Evolutionary conservation across 805 yeast species (phyloP).

Genomic region (Metschnikowia aberdeeniae): DNA sequence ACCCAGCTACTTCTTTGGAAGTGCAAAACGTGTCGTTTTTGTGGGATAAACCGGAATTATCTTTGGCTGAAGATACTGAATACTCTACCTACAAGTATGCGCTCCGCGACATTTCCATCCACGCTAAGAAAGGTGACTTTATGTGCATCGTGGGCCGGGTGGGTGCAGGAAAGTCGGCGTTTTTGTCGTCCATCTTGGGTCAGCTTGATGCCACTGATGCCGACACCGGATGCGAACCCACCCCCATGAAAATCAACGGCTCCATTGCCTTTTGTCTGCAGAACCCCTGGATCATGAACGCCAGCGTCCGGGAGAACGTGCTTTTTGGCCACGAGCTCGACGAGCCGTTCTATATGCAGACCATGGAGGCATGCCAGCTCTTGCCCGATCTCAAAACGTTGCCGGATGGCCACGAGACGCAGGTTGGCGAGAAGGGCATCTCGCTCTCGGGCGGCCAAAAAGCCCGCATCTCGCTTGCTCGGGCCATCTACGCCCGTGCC

Average conservation of each 20-base stretch:
- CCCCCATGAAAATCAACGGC: constrained; percentile 25
- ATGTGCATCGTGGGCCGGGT: constrained; percentile 17
- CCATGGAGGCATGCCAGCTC: constrained; percentile 37
- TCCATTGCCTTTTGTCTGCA: constrained; percentile 39
- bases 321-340: constrained; percentile 34
- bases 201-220: constrained; percentile 16
- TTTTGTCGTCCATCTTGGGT: constrained; percentile 14
- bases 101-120: constrained; percentile 8
- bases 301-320: constrained; percentile 38
- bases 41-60: constrained; percentile 9
- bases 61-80: constrained; percentile 8
- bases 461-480: constrained; percentile 38
- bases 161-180: constrained; percentile 16
- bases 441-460: constrained; percentile 43
- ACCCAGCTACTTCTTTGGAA: constrained; percentile 1
- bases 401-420: constrained; percentile 40
- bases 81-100: constrained; percentile 25
- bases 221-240: constrained; percentile 4
- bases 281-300: constrained; percentile 40
- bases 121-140: constrained; percentile 12
- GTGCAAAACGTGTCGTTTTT: constrained; percentile 13
- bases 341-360: constrained; percentile 26
- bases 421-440: constrained; percentile 43
- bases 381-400: constrained; percentile 30
- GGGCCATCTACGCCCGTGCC: constrained; percentile 41